Percentiles rank a stretch among this genome's conserved stretches.
Conservation (phyloP, 495 filamentous ascomycete genomes). For the Antarctomyces pellizariae region DNA sequence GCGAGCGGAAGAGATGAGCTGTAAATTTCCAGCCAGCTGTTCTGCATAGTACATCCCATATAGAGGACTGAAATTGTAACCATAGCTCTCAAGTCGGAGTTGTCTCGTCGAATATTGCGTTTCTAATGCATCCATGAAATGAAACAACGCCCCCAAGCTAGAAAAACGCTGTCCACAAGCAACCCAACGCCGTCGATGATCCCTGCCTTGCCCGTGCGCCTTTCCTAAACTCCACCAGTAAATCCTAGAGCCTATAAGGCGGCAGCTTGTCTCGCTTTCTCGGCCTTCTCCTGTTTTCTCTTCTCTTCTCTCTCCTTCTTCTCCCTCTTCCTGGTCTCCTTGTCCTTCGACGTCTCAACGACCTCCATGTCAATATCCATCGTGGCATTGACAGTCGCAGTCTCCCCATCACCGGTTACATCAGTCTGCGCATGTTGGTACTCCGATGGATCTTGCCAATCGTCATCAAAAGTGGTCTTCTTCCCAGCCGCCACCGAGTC, state of each 20-base stretch:
- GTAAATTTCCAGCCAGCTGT: conserved; percentile 5
- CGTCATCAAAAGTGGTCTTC: too few relatives aligned
- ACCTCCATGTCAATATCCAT: conserved; percentile 1
- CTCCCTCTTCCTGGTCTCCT: conserved; percentile 16
- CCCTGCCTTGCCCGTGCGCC: too few relatives aligned
- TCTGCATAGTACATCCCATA: not conserved
- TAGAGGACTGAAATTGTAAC: too few relatives aligned
- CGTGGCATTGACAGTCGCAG: conserved; percentile 2
- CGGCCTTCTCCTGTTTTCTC: conserved; percentile 6
- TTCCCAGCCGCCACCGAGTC: not conserved
- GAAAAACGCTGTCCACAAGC: too few relatives aligned
- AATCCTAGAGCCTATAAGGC: too few relatives aligned
- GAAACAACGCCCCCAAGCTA: too few relatives aligned
- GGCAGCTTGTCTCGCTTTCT: too few relatives aligned
- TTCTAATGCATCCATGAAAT: too few relatives aligned
- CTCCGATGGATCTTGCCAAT: conserved; percentile 28
- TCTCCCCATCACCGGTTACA: conserved; percentile 18
- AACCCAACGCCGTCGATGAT: too few relatives aligned
- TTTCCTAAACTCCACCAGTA: too few relatives aligned
- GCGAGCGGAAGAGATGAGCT: conserved; percentile 12
- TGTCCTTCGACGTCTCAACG: conserved; percentile 10
- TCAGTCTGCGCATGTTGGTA: conserved; percentile 22
- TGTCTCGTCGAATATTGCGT: too few relatives aligned
- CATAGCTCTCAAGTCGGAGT: too few relatives aligned
- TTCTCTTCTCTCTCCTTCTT: conserved; percentile 15